phyloP scores from a whole-genome alignment of 2,329 filamentous ascomycete species.

The Dryadomyces sulphureus region DNA sequence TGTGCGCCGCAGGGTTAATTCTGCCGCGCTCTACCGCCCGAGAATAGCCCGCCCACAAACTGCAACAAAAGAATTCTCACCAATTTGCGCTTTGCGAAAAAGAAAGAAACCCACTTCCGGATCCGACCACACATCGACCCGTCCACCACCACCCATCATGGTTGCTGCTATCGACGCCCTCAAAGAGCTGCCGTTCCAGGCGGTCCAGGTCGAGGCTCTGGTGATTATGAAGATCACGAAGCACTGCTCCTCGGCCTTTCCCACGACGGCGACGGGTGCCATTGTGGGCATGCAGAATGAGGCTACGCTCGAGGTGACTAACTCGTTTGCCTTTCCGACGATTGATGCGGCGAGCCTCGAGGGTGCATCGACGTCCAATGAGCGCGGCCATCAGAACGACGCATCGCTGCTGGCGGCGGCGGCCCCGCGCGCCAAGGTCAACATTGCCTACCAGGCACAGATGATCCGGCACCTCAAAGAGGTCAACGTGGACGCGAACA shows the following conservation, averaged over 20 bases:
- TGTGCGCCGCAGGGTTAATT: slow-evolving; percentile 1
- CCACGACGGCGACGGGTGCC: slow-evolving; percentile 75
- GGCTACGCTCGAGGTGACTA: slow-evolving; percentile 75
- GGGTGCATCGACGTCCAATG: slow-evolving; percentile 8
- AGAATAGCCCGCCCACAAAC: slow-evolving; percentile 8
- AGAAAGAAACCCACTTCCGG: background rate
- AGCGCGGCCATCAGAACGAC: slow-evolving; percentile 49
- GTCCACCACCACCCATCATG: background rate
- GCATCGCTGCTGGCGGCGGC: slow-evolving; percentile 66
- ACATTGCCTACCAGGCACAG: slow-evolving; percentile 77
- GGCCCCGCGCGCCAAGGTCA: slow-evolving; percentile 83
- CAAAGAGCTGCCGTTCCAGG: slow-evolving; percentile 61
- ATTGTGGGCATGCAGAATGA: slow-evolving; percentile 87
- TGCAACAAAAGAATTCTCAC: slow-evolving; percentile 5
- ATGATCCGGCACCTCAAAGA: slow-evolving; percentile 96
- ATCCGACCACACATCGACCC: background rate
- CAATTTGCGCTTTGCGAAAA: slow-evolving; percentile 1
- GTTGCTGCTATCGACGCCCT: slow-evolving; percentile 27
- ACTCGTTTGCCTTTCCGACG: slow-evolving; percentile 85
- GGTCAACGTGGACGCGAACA: slow-evolving; percentile 97
- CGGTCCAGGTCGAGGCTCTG: slow-evolving; percentile 89
- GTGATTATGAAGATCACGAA: slow-evolving; percentile 98
- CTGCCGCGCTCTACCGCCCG: slow-evolving; percentile 7
- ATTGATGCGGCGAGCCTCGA: slow-evolving; percentile 56
- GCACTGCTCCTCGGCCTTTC: slow-evolving; percentile 78